These are phyloP conservation scores for Dendrobium chrysotoxum DNA, from an alignment of 106 monocot genomes.

Conservation along the genomic window DNA sequence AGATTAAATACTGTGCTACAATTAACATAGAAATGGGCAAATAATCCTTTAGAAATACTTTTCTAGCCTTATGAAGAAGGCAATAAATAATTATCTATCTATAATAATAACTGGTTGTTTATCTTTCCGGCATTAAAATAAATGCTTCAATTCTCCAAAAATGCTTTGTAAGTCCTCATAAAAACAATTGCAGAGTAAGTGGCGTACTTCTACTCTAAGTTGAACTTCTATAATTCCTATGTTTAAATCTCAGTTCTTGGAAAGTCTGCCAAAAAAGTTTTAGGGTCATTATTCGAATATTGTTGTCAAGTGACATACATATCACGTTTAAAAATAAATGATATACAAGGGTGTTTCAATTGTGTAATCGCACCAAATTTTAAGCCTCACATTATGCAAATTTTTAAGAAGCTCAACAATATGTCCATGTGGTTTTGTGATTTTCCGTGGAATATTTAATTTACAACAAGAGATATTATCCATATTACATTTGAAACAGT, in stretches of 20 bases:
- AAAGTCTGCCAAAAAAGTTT: background rate
- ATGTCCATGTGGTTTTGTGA: background rate
- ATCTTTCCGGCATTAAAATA: no score
- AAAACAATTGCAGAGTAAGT: no score
- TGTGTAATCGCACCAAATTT: background rate
- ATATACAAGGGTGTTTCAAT: background rate
- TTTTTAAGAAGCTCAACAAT: background rate
- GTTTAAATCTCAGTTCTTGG: background rate
- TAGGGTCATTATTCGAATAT: background rate
- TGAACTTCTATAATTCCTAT: no score
- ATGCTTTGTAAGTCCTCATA: no score
- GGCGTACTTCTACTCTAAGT: no score
- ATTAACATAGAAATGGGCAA: background rate
- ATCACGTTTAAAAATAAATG: background rate
- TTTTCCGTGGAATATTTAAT: no score
- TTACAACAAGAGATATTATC: no score
- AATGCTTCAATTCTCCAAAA: no score
- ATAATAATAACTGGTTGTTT: no score
- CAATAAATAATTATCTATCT: no score
- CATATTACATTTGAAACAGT: no score
- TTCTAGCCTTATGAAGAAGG: background rate
- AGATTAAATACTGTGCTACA: background rate
- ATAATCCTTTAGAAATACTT: background rate
- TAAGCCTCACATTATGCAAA: background rate
- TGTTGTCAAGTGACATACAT: background rate